Evolutionary conservation across 2,329 filamentous ascomycete species (phyloP).

Genomic region (Beauveria bassiana): DNA sequence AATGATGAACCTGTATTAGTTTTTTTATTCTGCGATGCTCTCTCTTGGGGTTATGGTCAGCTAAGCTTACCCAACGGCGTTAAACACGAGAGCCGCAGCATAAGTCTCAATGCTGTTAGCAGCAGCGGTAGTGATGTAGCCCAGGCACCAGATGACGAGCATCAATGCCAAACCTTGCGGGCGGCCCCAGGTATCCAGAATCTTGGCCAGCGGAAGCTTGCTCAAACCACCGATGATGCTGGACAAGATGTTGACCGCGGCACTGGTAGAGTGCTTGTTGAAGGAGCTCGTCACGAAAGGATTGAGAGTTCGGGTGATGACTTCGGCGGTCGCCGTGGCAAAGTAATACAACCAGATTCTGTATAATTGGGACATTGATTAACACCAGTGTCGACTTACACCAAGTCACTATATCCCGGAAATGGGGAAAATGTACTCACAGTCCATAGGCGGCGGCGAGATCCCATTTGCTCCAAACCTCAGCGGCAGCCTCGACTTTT

Average conservation of each 20-base stretch:
- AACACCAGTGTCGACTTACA: not conserved
- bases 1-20: not conserved
- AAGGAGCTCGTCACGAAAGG: conserved; percentile 46
- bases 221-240: conserved; percentile 50
- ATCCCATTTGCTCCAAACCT: conserved; percentile 31
- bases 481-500: conserved; percentile 39
- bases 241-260: conserved; percentile 46
- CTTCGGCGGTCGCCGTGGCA: conserved; percentile 29
- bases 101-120: conserved; percentile 54
- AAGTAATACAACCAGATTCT: conserved; percentile 36
- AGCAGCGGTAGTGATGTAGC: conserved; percentile 58
- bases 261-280: conserved; percentile 43
- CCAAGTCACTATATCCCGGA: not conserved
- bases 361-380: not conserved
- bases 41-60: not conserved
- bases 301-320: conserved; percentile 31
- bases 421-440: conserved; percentile 23
- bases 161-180: conserved; percentile 53
- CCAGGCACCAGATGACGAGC: conserved; percentile 40
- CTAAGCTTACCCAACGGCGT: conserved; percentile 46
- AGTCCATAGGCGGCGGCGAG: conserved; percentile 35
- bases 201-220: conserved; percentile 58
- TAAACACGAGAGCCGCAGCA: conserved; percentile 59
- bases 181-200: conserved; percentile 60
- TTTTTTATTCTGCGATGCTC: too few relatives aligned